phyloP scores from a whole-genome alignment of 805 yeast genomes.

The Saccharomycopsis malanga region DNA sequence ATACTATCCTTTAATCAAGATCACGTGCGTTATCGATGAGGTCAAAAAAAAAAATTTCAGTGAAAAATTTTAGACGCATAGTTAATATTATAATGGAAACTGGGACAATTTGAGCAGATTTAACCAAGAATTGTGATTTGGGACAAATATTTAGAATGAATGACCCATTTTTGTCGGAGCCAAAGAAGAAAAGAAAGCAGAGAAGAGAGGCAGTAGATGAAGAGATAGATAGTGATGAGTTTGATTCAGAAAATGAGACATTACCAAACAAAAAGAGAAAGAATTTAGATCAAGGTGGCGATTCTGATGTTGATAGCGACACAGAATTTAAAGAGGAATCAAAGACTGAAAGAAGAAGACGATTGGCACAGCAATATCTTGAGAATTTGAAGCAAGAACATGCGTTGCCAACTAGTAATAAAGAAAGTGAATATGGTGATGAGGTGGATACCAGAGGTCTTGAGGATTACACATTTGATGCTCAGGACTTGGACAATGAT shows the following conservation, averaged over 20 bases:
- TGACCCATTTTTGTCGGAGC: constrained; percentile 59
- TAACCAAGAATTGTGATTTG: no score
- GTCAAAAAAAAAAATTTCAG: no score
- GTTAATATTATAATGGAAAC: no score
- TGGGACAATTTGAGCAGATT: no score
- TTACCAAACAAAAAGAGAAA: constrained; percentile 25
- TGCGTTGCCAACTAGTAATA: constrained; percentile 23
- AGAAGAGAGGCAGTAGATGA: constrained; percentile 36
- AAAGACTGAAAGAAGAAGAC: constrained; percentile 89
- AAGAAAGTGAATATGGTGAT: constrained; percentile 21
- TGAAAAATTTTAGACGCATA: no score
- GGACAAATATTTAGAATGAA: no score
- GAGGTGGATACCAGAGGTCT: constrained; percentile 23
- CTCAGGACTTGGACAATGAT: constrained; percentile 84
- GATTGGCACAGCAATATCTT: constrained; percentile 88
- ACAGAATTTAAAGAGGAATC: constrained; percentile 56
- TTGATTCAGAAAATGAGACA: constrained; percentile 15
- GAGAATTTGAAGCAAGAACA: constrained; percentile 64
- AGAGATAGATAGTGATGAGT: constrained; percentile 46
- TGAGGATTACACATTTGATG: constrained; percentile 61
- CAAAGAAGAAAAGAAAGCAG: constrained; percentile 34
- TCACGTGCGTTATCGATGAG: no score
- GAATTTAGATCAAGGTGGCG: constrained; percentile 34
- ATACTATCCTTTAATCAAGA: no score
- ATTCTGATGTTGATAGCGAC: constrained; percentile 26